A percentile compares a stretch with the other conserved stretches of the same genome.
Conservation (phyloP, 805 yeast genomes). For the Kodamaea jinghongensis region DNA sequence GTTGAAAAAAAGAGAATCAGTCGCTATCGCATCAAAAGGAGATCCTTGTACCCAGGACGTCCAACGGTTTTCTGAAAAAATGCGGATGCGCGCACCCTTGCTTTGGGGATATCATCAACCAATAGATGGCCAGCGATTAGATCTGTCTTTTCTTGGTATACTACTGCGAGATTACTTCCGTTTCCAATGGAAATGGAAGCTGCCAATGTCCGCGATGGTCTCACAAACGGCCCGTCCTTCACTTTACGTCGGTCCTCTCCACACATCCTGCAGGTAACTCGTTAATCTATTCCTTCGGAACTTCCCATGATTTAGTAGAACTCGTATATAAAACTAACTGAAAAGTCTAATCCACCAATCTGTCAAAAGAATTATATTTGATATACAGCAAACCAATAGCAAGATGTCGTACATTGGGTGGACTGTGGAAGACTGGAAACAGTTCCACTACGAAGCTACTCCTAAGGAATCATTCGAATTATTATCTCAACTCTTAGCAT, state of each 20-base stretch:
- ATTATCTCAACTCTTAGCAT: constrained; percentile 44
- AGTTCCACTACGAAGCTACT: constrained; percentile 60
- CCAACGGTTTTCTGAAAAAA: no score
- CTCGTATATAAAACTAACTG: no score
- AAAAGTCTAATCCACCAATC: not conserved
- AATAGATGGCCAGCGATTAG: no score
- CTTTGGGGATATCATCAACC: no score
- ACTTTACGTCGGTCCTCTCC: constrained; percentile 4
- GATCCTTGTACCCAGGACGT: no score
- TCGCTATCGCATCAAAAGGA: no score
- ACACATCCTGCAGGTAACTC: constrained; percentile 4
- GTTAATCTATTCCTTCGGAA: constrained; percentile 6
- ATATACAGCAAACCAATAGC: not conserved
- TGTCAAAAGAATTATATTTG: not conserved
- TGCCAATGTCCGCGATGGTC: not conserved
- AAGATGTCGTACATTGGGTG: constrained; percentile 53
- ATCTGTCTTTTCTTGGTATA: no score
- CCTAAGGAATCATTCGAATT: constrained; percentile 57
- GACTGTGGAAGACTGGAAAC: constrained; percentile 77
- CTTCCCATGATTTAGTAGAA: constrained; percentile 1
- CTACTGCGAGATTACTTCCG: no score
- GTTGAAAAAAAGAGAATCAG: no score
- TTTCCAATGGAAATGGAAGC: no score
- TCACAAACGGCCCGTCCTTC: constrained; percentile 2
- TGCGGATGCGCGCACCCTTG: no score